These are phyloP conservation scores for Maudiozyma humilis DNA, from an alignment of 1,139 yeast genomes.

Conservation along the genomic window DNA sequence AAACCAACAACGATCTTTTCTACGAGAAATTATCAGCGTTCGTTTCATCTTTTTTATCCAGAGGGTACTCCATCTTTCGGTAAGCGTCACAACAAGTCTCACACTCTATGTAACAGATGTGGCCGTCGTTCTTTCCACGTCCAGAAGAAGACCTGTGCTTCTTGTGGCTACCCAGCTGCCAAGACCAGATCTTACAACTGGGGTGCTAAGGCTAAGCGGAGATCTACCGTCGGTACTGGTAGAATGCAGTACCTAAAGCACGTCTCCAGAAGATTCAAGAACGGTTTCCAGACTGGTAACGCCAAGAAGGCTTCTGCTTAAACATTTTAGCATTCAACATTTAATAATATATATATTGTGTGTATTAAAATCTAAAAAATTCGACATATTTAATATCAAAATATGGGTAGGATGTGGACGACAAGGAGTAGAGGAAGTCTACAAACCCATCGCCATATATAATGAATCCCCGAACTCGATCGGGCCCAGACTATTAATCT, in stretches of 20 bases:
- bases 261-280: constrained; percentile 96
- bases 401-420: too few relatives aligned
- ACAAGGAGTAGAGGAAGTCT: too few relatives aligned
- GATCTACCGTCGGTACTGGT: constrained; percentile 99
- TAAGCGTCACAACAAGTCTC: constrained; percentile 99
- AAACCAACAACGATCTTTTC: neutral
- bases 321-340: constrained; percentile 4
- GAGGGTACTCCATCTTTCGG: constrained; percentile 99
- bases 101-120: constrained; percentile 99
- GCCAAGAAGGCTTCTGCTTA: constrained; percentile 31
- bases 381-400: too few relatives aligned
- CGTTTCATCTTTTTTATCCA: constrained; percentile 31
- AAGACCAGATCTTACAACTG: constrained; percentile 98
- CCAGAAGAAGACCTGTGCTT: constrained; percentile 98
- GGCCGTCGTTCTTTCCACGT: constrained; percentile 98
- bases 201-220: constrained; percentile 98
- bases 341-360: constrained; percentile 1
- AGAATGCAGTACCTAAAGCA: constrained; percentile 97
- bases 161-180: constrained; percentile 99
- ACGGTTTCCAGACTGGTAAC: constrained; percentile 88
- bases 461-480: constrained; percentile 75
- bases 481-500: constrained; percentile 43
- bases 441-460: constrained; percentile 56
- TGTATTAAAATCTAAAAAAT: neutral
- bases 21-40: constrained; percentile 5